Conservation (phyloP, 2,329 filamentous ascomycete genomes). For the Phaeosphaeriaceae sp. region DNA sequence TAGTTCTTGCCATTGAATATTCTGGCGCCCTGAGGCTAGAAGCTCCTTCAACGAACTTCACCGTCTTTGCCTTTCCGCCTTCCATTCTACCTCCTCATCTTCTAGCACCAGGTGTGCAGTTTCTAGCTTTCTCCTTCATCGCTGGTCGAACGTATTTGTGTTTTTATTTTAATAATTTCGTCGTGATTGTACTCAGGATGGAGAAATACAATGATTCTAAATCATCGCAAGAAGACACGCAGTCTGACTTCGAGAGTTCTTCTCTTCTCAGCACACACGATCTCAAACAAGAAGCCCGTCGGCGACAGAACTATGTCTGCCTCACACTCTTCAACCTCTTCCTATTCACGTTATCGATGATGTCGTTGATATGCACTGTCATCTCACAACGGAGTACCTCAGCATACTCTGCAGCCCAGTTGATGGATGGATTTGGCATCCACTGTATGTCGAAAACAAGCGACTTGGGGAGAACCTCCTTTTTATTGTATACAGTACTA, state of each 20-base stretch:
- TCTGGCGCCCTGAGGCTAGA: not conserved
- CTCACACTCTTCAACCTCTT: constrained; percentile 44
- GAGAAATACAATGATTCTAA: constrained; percentile 34
- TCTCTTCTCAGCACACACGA: constrained; percentile 36
- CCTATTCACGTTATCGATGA: constrained; percentile 38
- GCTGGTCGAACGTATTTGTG: constrained; percentile 24
- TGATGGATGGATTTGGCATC: constrained; percentile 42
- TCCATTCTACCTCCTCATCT: constrained; percentile 4
- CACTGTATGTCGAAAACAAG: constrained; percentile 33
- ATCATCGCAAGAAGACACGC: constrained; percentile 11
- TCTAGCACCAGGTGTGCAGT: constrained; percentile 1
- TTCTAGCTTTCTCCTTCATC: constrained; percentile 9
- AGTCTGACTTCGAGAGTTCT: constrained; percentile 33
- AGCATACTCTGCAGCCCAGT: constrained; percentile 29
- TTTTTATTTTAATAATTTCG: not conserved
- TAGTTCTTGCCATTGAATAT: constrained; percentile 2
- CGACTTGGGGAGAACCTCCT: too few species aligned
- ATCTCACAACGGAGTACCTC: constrained; percentile 38
- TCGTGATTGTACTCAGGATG: constrained; percentile 14
- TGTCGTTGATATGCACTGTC: constrained; percentile 39
- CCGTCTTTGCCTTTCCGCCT: constrained; percentile 1
- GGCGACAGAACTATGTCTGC: constrained; percentile 34
- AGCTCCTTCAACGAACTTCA: constrained; percentile 5
- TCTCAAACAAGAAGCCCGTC: constrained; percentile 27
- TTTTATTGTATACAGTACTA: not conserved